phyloP scores from a whole-genome alignment of 225 moss, liverwort and hornwort species.

The Ulota crispa region DNA sequence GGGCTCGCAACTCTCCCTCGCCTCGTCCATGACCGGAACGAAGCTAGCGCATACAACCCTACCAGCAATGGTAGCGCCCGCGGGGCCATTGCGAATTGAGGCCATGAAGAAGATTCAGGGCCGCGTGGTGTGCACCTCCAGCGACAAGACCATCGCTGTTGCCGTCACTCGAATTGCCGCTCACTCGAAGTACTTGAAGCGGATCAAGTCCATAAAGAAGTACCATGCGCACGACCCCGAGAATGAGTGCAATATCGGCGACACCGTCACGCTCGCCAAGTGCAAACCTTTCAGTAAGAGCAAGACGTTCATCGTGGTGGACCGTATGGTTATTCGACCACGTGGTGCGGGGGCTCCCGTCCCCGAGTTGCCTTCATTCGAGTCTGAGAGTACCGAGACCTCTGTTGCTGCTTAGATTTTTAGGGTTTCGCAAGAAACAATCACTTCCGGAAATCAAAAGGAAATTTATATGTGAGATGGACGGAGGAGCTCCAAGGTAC shows the following conservation, averaged over 20 bases:
- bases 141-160: slow-evolving; percentile 81
- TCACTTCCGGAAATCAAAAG: not conserved
- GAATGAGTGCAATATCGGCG: slow-evolving; percentile 80
- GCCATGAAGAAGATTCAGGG: slow-evolving; percentile 94
- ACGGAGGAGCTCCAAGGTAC: slow-evolving; percentile 14
- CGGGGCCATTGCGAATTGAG: slow-evolving; percentile 54
- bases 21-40: slow-evolving; percentile 43
- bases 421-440: slow-evolving; percentile 1
- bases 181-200: slow-evolving; percentile 80
- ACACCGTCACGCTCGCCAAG: slow-evolving; percentile 71
- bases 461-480: not conserved
- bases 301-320: slow-evolving; percentile 70
- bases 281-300: slow-evolving; percentile 88
- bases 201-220: slow-evolving; percentile 72
- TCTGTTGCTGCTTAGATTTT: slow-evolving; percentile 33
- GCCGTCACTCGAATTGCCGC: slow-evolving; percentile 74
- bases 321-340: slow-evolving; percentile 43
- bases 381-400: slow-evolving; percentile 37
- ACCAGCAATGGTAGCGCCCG: not conserved
- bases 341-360: slow-evolving; percentile 35
- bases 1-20: slow-evolving; percentile 12
- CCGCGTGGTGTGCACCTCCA: slow-evolving; percentile 67
- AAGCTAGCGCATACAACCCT: slow-evolving; percentile 26
- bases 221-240: slow-evolving; percentile 93
- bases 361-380: slow-evolving; percentile 47